Evolutionary conservation across 805 yeast genomes (phyloP).

Genomic region (Wickerhamomyces xylosicus): DNA sequence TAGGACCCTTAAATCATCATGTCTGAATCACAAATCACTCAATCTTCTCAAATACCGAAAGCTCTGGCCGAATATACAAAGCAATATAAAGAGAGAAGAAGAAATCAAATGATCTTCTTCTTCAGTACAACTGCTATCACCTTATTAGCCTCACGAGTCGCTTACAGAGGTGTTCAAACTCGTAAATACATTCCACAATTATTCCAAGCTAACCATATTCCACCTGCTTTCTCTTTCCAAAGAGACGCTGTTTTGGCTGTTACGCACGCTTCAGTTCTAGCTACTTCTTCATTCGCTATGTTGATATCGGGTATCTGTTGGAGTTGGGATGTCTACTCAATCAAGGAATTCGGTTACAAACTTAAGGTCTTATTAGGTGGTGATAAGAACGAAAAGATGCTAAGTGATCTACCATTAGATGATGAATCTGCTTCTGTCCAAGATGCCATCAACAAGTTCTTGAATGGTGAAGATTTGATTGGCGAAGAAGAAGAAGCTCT

Average conservation of each 20-base stretch:
- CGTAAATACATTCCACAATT: constrained; percentile 61
- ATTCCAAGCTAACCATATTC: constrained; percentile 79
- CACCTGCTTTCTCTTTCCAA: constrained; percentile 73
- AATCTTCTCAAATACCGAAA: constrained; percentile 6
- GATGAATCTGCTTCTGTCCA: constrained; percentile 50
- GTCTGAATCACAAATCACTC: constrained; percentile 4
- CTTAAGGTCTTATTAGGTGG: constrained; percentile 65
- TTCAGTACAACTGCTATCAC: constrained; percentile 66
- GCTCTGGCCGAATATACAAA: constrained; percentile 8
- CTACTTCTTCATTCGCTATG: constrained; percentile 67
- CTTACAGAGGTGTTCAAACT: constrained; percentile 62
- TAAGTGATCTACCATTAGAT: constrained; percentile 39
- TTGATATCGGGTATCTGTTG: constrained; percentile 66
- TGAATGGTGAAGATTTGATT: constrained; percentile 29
- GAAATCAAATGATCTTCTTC: constrained; percentile 62
- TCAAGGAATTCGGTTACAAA: constrained; percentile 61
- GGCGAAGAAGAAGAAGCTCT: constrained; percentile 2
- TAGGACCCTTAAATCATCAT: not conserved
- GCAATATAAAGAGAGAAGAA: constrained; percentile 35
- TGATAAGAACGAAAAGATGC: constrained; percentile 39
- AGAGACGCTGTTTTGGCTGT: constrained; percentile 83
- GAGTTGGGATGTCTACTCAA: constrained; percentile 61
- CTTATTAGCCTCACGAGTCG: constrained; percentile 60
- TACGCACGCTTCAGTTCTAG: constrained; percentile 66
- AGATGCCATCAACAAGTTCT: constrained; percentile 38